Conservation (phyloP, 2,329 filamentous ascomycete genomes). For the Endothia cerciana region DNA sequence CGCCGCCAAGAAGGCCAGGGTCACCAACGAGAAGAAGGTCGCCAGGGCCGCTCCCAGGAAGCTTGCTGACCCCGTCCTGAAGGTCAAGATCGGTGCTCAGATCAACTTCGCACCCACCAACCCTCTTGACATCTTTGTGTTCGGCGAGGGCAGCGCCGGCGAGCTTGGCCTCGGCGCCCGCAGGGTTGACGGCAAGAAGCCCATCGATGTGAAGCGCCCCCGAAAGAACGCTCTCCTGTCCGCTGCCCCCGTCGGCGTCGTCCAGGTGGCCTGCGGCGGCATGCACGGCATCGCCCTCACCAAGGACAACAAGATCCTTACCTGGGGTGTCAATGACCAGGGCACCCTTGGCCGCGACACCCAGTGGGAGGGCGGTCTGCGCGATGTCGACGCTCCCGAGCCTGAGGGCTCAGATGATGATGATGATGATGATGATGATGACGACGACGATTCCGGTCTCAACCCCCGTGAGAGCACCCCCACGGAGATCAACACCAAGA, state of each 20-base stretch:
- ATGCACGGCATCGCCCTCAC: conserved; percentile 83
- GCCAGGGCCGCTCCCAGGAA: conserved; percentile 30
- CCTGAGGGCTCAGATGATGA: conserved; percentile 45
- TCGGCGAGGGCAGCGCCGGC: conserved; percentile 78
- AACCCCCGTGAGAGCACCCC: conserved; percentile 69
- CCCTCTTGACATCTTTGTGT: conserved; percentile 75
- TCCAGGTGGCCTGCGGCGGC: conserved; percentile 76
- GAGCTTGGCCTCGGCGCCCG: conserved; percentile 76
- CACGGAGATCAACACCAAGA: conserved; percentile 55
- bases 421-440: conserved; percentile 37
- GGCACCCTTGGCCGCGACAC: conserved; percentile 79
- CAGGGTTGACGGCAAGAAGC: conserved; percentile 60
- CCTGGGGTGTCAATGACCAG: conserved; percentile 88
- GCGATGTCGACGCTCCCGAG: conserved; percentile 55
- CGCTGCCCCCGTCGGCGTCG: conserved; percentile 64
- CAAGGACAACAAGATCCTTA: conserved; percentile 78
- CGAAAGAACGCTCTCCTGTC: conserved; percentile 67
- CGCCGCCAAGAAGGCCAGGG: conserved; percentile 39
- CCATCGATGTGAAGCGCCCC: conserved; percentile 75
- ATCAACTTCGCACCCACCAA: conserved; percentile 69
- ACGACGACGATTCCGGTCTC: conserved; percentile 48
- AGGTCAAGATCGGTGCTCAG: conserved; percentile 34
- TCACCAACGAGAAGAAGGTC: conserved; percentile 47
- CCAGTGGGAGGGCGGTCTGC: conserved; percentile 60
- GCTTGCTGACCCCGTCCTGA: background rate